Conservation (phyloP, 2,329 filamentous ascomycete genomes). For the Stagonosporopsis chrysanthemi region DNA sequence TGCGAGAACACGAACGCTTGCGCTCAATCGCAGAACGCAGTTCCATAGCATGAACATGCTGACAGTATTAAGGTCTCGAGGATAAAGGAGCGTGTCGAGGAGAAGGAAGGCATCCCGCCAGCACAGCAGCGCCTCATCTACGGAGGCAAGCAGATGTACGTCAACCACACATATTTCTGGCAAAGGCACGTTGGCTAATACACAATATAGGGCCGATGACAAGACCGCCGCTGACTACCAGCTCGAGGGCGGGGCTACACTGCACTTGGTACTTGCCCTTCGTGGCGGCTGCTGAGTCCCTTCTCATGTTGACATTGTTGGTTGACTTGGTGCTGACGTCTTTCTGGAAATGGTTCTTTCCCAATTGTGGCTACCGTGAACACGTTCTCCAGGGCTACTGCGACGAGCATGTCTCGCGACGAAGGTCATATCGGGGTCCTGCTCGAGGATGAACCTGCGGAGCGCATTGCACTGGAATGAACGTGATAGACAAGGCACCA, state of each 20-base stretch:
- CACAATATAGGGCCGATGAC: slow-evolving; percentile 79
- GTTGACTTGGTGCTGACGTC: slow-evolving; percentile 4
- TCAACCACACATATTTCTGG: background rate
- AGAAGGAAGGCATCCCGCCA: slow-evolving; percentile 98
- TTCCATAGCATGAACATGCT: slow-evolving; percentile 4
- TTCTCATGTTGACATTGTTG: background rate
- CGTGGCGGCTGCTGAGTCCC: slow-evolving; percentile 69
- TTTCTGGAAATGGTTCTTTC: background rate
- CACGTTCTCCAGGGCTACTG: background rate
- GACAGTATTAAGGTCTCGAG: slow-evolving; percentile 72
- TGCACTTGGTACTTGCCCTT: slow-evolving; percentile 94
- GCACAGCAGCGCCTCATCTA: slow-evolving; percentile 96
- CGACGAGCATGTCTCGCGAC: background rate
- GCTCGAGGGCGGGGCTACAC: slow-evolving; percentile 88
- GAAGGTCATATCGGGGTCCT: background rate
- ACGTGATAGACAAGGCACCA: background rate
- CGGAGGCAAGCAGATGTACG: slow-evolving; percentile 95
- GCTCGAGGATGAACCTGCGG: background rate
- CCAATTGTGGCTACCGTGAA: too few species aligned
- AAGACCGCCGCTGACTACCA: slow-evolving; percentile 91
- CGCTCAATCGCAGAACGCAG: background rate
- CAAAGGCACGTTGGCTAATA: slow-evolving; percentile 13
- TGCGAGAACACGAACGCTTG: background rate
- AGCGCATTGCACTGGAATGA: background rate
- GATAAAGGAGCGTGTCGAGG: slow-evolving; percentile 99